Percentiles rank a stretch among this genome's conserved stretches.
Evolutionary conservation across 106 monocot genomes (phyloP).

Genomic region (Dioscorea alata): DNA sequence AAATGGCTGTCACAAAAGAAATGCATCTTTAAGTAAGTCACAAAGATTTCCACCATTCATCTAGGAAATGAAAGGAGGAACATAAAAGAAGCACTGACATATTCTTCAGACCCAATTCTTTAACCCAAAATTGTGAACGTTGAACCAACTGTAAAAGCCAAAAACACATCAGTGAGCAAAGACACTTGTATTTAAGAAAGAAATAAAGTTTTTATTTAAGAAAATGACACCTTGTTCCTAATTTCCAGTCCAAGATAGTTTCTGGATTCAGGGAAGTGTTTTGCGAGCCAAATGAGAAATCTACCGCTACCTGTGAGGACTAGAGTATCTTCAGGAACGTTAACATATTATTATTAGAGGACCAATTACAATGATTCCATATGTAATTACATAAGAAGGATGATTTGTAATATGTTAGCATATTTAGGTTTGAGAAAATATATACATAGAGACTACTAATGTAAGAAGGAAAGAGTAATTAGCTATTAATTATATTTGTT

Average conservation of each 20-base stretch:
- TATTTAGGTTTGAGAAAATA: no score
- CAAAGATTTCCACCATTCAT: not conserved
- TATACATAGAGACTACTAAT: not conserved
- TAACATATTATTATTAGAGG: no score
- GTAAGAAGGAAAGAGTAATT: not conserved
- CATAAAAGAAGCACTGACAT: constrained; percentile 40
- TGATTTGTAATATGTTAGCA: no score
- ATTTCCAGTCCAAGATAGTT: constrained; percentile 95
- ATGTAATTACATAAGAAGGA: no score
- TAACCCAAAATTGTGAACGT: constrained; percentile 81
- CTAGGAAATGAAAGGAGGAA: not conserved
- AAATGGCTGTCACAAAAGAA: constrained; percentile 53
- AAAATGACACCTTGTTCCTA: constrained; percentile 51
- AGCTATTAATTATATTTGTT: no score
- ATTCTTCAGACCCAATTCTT: constrained; percentile 62
- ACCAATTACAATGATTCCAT: no score
- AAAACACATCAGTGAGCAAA: not conserved
- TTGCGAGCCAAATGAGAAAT: constrained; percentile 93
- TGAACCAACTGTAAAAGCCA: constrained; percentile 59
- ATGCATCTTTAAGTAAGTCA: not conserved
- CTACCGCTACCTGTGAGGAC: constrained; percentile 74
- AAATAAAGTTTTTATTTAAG: not conserved
- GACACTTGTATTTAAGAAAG: not conserved
- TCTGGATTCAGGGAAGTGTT: constrained; percentile 37
- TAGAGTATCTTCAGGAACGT: no score